Percentiles rank a stretch among this genome's conserved stretches.
phyloP scores from a whole-genome alignment of 2,329 filamentous ascomycete species.

The Paecilomyces niveus region DNA sequence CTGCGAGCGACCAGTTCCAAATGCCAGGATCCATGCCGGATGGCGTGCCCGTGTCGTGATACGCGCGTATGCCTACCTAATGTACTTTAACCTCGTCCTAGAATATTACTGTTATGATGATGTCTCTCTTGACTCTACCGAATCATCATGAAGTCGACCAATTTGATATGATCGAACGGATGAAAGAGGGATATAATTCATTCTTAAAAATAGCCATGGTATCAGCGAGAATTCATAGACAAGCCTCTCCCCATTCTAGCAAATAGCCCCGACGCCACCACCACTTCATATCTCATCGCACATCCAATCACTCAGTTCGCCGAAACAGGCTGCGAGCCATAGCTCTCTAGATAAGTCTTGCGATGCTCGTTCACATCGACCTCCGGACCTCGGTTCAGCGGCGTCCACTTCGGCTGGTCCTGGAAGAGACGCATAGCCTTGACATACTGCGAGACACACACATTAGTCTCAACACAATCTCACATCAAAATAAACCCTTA shows the following conservation, averaged over 20 bases:
- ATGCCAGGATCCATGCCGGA: constrained; percentile 35
- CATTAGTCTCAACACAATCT: not conserved
- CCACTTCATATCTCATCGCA: not conserved
- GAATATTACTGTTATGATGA: not conserved
- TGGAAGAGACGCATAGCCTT: constrained; percentile 96
- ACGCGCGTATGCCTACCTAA: constrained; percentile 1
- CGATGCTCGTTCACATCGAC: constrained; percentile 74
- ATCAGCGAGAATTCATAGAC: not conserved
- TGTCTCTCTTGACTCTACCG: not conserved
- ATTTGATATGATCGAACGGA: no score
- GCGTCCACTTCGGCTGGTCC: constrained; percentile 97
- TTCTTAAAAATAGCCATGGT: not conserved
- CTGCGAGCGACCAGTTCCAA: constrained; percentile 24
- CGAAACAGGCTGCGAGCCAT: constrained; percentile 17
- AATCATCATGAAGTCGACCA: no score
- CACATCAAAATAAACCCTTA: not conserved
- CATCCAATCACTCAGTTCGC: constrained; percentile 11
- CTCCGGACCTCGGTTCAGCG: constrained; percentile 71
- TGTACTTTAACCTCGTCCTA: not conserved
- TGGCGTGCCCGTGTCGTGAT: constrained; percentile 14
- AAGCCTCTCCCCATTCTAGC: not conserved
- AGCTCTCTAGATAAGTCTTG: constrained; percentile 61
- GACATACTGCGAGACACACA: constrained; percentile 60
- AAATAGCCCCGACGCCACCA: not conserved
- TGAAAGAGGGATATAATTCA: no score